Evolutionary conservation across 176 grass and related monocot species (phyloP).

Genomic region (Oryza longistaminata): DNA sequence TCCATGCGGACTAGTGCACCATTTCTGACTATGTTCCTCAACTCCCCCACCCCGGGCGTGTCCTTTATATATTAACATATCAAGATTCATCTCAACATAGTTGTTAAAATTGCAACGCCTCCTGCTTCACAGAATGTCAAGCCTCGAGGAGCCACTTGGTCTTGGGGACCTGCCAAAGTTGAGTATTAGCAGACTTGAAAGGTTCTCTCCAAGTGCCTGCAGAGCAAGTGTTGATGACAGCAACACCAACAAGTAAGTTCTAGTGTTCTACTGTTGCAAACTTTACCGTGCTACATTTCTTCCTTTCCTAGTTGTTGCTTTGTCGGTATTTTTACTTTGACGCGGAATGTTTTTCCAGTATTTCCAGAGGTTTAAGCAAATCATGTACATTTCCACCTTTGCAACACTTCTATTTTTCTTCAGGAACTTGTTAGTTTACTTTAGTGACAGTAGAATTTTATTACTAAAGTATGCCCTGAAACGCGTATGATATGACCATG

Average conservation of each 20-base stretch:
- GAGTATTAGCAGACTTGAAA: constrained; percentile 72
- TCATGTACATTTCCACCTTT: neutral
- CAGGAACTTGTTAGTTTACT: neutral
- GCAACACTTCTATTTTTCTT: neutral
- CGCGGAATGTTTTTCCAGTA: neutral
- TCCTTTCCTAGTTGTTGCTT: neutral
- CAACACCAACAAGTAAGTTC: constrained; percentile 52
- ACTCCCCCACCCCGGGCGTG: too few relatives aligned
- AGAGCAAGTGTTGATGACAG: constrained; percentile 39
- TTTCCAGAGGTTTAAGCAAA: constrained; percentile 1
- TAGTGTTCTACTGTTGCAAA: too few relatives aligned
- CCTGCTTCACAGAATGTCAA: constrained; percentile 60
- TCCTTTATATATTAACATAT: too few relatives aligned
- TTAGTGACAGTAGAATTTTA: neutral
- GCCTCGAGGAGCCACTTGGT: constrained; percentile 76
- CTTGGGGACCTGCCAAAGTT: constrained; percentile 75
- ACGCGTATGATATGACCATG: neutral
- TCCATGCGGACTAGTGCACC: neutral
- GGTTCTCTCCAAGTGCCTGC: constrained; percentile 38
- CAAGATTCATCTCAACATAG: neutral
- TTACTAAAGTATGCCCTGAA: neutral
- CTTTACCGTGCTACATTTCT: too few relatives aligned
- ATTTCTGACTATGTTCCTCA: neutral
- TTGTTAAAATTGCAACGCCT: neutral
- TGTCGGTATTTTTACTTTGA: neutral